Percentiles rank a stretch among this genome's conserved stretches.
Evolutionary conservation across 176 grass and related monocot genomes (phyloP).

Genomic region (Zea mays): DNA sequence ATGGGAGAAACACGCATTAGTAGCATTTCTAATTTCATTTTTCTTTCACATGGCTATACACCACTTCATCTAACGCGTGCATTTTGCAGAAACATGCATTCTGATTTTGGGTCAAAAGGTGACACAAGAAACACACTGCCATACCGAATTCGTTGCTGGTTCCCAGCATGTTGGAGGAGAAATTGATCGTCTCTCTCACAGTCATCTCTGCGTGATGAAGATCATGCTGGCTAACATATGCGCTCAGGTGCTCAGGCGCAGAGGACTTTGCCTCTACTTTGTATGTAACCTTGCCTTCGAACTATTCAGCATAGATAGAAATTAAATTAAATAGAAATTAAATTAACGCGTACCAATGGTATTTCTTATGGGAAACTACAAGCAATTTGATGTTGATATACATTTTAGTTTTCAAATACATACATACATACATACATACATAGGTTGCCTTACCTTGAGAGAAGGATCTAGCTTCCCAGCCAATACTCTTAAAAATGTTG

Average conservation of each 20-base stretch:
- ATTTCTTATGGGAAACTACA: too few species aligned
- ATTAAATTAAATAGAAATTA: too few species aligned
- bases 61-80: background rate
- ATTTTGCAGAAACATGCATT: background rate
- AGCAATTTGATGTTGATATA: too few species aligned
- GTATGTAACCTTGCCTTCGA: background rate
- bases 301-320: too few species aligned
- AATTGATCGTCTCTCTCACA: constrained; percentile 60
- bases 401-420: too few species aligned
- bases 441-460: constrained; percentile 43
- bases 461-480: constrained; percentile 49
- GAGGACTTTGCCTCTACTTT: constrained; percentile 36
- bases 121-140: background rate
- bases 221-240: constrained; percentile 70
- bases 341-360: too few species aligned
- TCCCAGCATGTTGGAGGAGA: constrained; percentile 49
- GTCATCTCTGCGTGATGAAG: constrained; percentile 76
- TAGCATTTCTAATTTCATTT: background rate
- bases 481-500: constrained; percentile 55
- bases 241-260: constrained; percentile 26
- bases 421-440: too few species aligned
- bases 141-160: constrained; percentile 48
- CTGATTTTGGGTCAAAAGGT: background rate
- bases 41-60: background rate
- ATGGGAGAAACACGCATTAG: constrained; percentile 11